phyloP scores from a whole-genome alignment of 2,329 filamentous ascomycete genomes.

The Cladosporium sp. region DNA sequence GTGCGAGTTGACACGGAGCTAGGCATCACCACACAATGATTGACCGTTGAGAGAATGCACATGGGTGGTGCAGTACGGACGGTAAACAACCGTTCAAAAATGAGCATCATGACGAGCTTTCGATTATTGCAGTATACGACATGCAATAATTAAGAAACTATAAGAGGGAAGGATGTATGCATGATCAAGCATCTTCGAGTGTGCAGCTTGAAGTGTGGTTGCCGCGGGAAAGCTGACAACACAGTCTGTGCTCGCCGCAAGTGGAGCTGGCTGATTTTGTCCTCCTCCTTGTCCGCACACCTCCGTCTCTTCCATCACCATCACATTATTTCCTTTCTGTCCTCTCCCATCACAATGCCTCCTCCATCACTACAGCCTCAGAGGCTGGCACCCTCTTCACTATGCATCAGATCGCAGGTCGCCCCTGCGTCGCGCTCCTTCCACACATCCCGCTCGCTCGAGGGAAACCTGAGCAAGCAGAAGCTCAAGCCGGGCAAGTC shows the following conservation, averaged over 20 bases:
- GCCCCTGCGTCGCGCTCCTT: conserved; percentile 8
- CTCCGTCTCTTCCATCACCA: conserved; percentile 7
- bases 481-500: background rate
- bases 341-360: conserved; percentile 17
- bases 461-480: conserved; percentile 7
- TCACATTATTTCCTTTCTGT: conserved; percentile 14
- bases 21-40: too few relatives aligned
- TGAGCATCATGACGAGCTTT: too few relatives aligned
- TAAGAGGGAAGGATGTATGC: too few relatives aligned
- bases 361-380: conserved; percentile 8
- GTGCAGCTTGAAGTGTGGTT: conserved; percentile 9
- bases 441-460: conserved; percentile 7
- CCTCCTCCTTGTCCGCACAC: conserved; percentile 5
- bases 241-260: background rate
- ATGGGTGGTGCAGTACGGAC: background rate
- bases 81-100: too few relatives aligned
- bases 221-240: conserved; percentile 7
- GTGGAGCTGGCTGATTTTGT: conserved; percentile 16
- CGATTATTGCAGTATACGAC: background rate
- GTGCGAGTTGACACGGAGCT: too few relatives aligned
- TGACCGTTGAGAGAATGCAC: too few relatives aligned
- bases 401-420: conserved; percentile 8
- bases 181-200: background rate
- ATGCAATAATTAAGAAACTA: background rate
- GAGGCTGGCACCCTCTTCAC: conserved; percentile 12